phyloP scores from a whole-genome alignment of 768 basidiomycete genomes.

The Lanmaoa pseudosensibilis region DNA sequence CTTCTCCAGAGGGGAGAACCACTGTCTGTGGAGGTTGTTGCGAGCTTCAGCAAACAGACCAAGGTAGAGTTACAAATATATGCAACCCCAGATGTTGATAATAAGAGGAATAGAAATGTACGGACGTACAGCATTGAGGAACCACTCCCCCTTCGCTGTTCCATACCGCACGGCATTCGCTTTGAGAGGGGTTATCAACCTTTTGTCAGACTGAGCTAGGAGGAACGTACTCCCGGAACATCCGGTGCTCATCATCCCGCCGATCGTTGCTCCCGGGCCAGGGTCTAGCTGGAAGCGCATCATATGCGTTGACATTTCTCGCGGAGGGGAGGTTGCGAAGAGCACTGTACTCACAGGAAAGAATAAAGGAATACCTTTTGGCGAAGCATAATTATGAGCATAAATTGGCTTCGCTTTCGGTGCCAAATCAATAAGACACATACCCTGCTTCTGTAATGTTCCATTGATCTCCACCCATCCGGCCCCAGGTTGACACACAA shows the following conservation, averaged over 20 bases:
- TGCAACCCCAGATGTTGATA: neutral
- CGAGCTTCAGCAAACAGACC: neutral
- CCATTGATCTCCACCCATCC: slow-evolving; percentile 75
- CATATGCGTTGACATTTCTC: neutral
- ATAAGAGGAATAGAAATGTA: neutral
- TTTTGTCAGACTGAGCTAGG: slow-evolving; percentile 14
- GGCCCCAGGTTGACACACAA: slow-evolving; percentile 72
- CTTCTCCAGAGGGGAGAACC: slow-evolving; percentile 83
- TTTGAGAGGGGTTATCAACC: slow-evolving; percentile 4
- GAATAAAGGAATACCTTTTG: slow-evolving; percentile 72
- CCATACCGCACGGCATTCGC: slow-evolving; percentile 86
- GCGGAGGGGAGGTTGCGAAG: neutral
- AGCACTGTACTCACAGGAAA: slow-evolving; percentile 58
- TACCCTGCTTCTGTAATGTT: slow-evolving; percentile 61
- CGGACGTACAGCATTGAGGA: slow-evolving; percentile 69
- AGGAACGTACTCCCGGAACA: slow-evolving; percentile 71
- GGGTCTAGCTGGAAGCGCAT: slow-evolving; percentile 58
- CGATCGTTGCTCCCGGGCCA: slow-evolving; percentile 77
- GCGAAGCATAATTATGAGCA: neutral
- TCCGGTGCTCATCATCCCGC: slow-evolving; percentile 85
- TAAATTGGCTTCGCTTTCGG: neutral
- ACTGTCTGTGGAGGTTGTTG: slow-evolving; percentile 56
- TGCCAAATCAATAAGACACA: neutral
- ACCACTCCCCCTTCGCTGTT: slow-evolving; percentile 89
- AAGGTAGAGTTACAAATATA: neutral